Conservation (phyloP, 192 early-diverging fungal species). For the Coemansia sp. region DNA sequence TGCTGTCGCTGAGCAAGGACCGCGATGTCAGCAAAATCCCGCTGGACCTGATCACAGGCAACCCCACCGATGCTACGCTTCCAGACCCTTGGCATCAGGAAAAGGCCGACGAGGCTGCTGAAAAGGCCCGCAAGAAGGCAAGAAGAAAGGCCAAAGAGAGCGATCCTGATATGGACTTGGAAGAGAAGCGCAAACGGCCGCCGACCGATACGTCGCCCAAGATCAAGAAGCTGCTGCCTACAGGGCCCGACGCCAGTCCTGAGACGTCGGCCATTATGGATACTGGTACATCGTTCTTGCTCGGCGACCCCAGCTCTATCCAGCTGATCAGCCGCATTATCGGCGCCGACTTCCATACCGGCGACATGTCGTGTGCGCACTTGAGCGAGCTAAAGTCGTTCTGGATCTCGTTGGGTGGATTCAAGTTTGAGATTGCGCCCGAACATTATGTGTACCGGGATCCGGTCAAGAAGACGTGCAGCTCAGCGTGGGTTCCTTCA, state of each 20-base stretch:
- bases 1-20: slow-evolving; percentile 47
- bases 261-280: slow-evolving; percentile 54
- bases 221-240: slow-evolving; percentile 45
- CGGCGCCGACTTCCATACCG: slow-evolving; percentile 50
- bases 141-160: slow-evolving; percentile 32
- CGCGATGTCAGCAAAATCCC: slow-evolving; percentile 33
- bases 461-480: slow-evolving; percentile 41
- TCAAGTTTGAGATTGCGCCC: slow-evolving; percentile 50
- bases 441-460: slow-evolving; percentile 51
- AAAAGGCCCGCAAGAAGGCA: slow-evolving; percentile 18
- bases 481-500: slow-evolving; percentile 52
- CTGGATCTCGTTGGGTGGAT: slow-evolving; percentile 48
- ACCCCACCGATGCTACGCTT: slow-evolving; percentile 15
- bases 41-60: slow-evolving; percentile 30
- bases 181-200: slow-evolving; percentile 22
- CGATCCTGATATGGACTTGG: slow-evolving; percentile 29
- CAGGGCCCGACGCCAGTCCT: slow-evolving; percentile 12
- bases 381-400: slow-evolving; percentile 44
- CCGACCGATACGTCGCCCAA: slow-evolving; percentile 38
- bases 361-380: slow-evolving; percentile 48
- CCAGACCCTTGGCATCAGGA: slow-evolving; percentile 10
- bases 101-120: slow-evolving; percentile 17
- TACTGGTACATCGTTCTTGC: slow-evolving; percentile 50
- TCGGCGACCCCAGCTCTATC: slow-evolving; percentile 47
- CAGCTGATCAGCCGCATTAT: slow-evolving; percentile 54